Conservation (phyloP, 495 filamentous ascomycete genomes). For the Aspergillus biplanus region DNA sequence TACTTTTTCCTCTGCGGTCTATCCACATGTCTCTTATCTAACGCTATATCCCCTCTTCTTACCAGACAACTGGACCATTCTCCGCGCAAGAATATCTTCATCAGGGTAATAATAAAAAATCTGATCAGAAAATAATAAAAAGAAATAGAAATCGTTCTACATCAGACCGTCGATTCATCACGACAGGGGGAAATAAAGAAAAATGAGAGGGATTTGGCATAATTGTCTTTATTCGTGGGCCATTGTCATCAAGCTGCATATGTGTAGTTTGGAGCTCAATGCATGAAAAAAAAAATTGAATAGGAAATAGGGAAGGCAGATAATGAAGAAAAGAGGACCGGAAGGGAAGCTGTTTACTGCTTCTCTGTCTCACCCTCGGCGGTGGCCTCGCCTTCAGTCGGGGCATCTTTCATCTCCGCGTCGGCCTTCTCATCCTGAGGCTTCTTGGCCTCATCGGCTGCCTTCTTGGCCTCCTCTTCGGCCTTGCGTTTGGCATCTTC, state of each 20-base stretch:
- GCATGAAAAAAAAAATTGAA: not conserved
- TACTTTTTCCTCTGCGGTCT: constrained; percentile 6
- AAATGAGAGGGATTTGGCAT: constrained; percentile 18
- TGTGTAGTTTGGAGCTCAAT: constrained; percentile 16
- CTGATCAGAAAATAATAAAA: constrained; percentile 8
- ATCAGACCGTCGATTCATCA: constrained; percentile 14
- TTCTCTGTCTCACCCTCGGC: constrained; percentile 44
- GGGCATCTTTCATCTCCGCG: constrained; percentile 60
- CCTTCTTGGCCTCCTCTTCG: constrained; percentile 57
- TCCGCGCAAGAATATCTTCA: not conserved
- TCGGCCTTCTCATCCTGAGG: constrained; percentile 52
- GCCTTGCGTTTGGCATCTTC: constrained; percentile 64
- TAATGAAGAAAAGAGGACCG: constrained; percentile 8
- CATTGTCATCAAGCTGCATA: constrained; percentile 27
- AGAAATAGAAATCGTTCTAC: constrained; percentile 19
- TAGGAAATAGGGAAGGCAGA: constrained; percentile 3
- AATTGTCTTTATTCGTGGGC: constrained; percentile 30
- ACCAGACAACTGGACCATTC: not conserved
- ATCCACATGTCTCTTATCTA: constrained; percentile 1
- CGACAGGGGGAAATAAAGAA: constrained; percentile 11
- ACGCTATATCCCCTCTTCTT: constrained; percentile 2
- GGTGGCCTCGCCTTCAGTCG: constrained; percentile 43
- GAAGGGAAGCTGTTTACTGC: constrained; percentile 35
- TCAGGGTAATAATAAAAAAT: constrained; percentile 5
- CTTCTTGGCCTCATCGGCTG: constrained; percentile 54